phyloP scores from a whole-genome alignment of 352 stramenopile genomes.

The Salisapilia sapeloensis region DNA sequence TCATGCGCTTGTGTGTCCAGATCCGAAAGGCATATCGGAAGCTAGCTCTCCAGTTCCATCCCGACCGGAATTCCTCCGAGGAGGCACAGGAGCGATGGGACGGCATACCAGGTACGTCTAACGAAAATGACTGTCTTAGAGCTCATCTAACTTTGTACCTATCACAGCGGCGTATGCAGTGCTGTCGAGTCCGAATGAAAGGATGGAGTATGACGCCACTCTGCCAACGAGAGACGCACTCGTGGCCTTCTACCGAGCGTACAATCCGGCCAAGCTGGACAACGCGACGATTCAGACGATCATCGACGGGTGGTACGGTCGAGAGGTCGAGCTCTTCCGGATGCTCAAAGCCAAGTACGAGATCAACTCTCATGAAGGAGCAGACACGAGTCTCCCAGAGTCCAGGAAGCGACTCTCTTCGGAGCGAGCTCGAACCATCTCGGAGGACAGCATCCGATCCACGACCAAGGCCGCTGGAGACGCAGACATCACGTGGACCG shows the following conservation, averaged over 20 bases:
- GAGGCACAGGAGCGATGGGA: conserved; percentile 60
- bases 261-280: conserved; percentile 74
- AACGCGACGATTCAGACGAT: conserved; percentile 75
- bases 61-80: conserved; percentile 81
- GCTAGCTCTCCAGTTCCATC: conserved; percentile 75
- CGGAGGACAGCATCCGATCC: conserved; percentile 33
- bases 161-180: conserved; percentile 36
- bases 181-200: conserved; percentile 64
- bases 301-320: conserved; percentile 72
- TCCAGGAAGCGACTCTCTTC: conserved; percentile 19
- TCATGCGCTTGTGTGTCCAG: conserved; percentile 8
- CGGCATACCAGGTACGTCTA: conserved; percentile 22
- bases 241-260: conserved; percentile 66
- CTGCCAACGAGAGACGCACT: conserved; percentile 57
- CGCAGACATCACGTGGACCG: conserved; percentile 34
- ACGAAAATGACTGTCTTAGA: background rate
- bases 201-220: conserved; percentile 60
- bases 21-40: conserved; percentile 89
- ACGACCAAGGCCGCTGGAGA: conserved; percentile 33
- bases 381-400: conserved; percentile 27
- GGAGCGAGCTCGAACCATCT: conserved; percentile 36
- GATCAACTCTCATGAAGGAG: conserved; percentile 55
- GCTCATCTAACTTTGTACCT: background rate
- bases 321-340: conserved; percentile 72
- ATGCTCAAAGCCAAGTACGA: conserved; percentile 81